Evolutionary conservation across 83 land plant genomes (phyloP).

Genomic region (Picea abies): DNA sequence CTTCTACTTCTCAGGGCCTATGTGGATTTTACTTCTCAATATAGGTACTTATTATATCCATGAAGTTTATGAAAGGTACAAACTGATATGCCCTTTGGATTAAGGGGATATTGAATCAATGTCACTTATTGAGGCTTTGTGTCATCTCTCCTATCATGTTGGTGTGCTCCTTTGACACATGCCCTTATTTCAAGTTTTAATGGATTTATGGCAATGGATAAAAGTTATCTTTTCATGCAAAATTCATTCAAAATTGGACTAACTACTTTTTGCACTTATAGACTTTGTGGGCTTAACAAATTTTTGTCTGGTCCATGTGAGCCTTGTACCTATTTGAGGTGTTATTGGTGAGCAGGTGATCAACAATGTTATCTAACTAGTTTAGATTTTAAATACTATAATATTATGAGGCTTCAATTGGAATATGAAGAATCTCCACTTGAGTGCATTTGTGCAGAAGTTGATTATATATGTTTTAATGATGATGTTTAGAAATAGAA

Average conservation of each 20-base stretch:
- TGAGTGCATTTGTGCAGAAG: too few species aligned
- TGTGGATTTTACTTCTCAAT: neutral
- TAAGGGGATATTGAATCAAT: conserved; percentile 95
- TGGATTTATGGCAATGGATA: too few species aligned
- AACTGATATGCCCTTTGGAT: conserved; percentile 12
- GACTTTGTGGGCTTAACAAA: conserved; percentile 58
- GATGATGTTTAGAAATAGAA: too few species aligned
- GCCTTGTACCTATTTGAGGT: conserved; percentile 84
- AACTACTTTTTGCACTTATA: neutral
- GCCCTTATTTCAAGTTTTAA: neutral
- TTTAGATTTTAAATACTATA: too few species aligned
- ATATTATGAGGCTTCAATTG: too few species aligned
- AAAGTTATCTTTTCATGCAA: neutral
- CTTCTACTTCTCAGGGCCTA: neutral
- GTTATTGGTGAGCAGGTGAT: conserved; percentile 89
- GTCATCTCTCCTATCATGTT: conserved; percentile 80
- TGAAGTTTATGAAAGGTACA: neutral
- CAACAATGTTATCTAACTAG: neutral
- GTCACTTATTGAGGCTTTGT: conserved; percentile 88
- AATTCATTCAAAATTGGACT: too few species aligned
- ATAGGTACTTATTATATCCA: neutral
- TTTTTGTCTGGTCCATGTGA: conserved; percentile 89
- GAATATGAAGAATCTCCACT: too few species aligned
- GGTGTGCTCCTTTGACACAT: conserved; percentile 21
- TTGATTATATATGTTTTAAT: too few species aligned